phyloP scores from a whole-genome alignment of 129 eudicot genomes.

The Silybum marianum region DNA sequence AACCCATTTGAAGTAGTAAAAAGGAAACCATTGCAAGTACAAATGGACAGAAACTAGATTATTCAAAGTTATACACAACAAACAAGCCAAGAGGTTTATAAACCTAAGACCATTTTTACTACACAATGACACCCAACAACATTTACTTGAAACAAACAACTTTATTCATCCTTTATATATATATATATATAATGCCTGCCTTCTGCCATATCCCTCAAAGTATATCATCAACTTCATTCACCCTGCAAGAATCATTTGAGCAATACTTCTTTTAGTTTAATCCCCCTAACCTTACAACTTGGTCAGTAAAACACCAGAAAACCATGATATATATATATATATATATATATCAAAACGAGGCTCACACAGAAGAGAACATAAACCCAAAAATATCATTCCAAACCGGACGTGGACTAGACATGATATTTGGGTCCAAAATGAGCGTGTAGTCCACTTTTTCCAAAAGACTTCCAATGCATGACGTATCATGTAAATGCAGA shows the following conservation, averaged over 20 bases:
- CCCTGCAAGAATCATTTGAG: slow-evolving; percentile 27
- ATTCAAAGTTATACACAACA: background rate
- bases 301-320: background rate
- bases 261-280: background rate
- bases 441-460: background rate
- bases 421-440: background rate
- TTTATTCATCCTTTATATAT: slow-evolving; percentile 13
- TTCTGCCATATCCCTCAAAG: background rate
- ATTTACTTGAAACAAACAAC: slow-evolving; percentile 11
- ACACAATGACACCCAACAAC: slow-evolving; percentile 6
- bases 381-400: background rate
- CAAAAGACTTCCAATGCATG: background rate
- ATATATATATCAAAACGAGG: background rate
- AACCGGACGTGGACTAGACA: background rate
- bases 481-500: background rate
- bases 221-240: slow-evolving; percentile 24
- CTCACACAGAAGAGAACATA: background rate
- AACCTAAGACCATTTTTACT: slow-evolving; percentile 4
- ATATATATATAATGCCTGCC: background rate
- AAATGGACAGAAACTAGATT: background rate
- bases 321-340: background rate
- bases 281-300: background rate
- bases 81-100: background rate
- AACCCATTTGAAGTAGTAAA: background rate
- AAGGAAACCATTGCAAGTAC: background rate